Base-by-base conservation (phyloP, 139 green algal genomes). In the Mesostigma viride region DNA sequence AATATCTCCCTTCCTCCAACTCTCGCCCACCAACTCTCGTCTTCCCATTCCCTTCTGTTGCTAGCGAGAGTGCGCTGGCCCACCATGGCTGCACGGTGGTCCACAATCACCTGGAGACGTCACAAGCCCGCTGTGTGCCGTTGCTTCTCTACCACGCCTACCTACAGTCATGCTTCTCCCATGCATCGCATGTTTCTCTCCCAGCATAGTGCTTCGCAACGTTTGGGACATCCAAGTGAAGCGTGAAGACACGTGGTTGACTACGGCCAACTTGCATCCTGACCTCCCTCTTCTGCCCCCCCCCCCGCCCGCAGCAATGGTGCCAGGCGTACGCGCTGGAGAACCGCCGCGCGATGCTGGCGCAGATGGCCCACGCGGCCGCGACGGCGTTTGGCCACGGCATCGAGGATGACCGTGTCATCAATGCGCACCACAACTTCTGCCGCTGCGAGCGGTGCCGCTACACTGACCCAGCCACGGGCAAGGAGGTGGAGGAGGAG, bases 361-460 rank as follows among this genome's bases (percentile, higher is more conserved):
- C 72, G 14, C 60, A 72, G 1, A 68, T 81, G 75, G 48, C 70
- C 14, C 62, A 67, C 20, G 48, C 35, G 2, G 47, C 76, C 0
- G 53, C 61, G 11, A 47, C 71, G 27, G 70, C 77, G 27, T 72
- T 59, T 17, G 34, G 46, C 26, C 30, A 30, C 22, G 32, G n/a
- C 0, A 65, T 65, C 20, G 66, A 78, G n/a, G 53, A 66, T 31
- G 2, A 64, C 2, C 31, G 47, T 8, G 27, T 46, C 17, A 56
- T 81, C 65, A 81, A 81, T 60, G 76, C 73, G 58, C 74, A 80
- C 40, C 74, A 80, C 69, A 75, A 75, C 36, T 79, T 70, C 67
- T 79, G 73, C 68, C 27, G 72, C 32, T 79, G 68, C 47, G 63
- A 76, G 46, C 34, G 36, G 3, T 79, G 73, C 56, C 35, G 36